These are phyloP conservation scores for Fragosphaeria purpurea DNA, from an alignment of 2,329 filamentous ascomycete genomes.

Conservation along the genomic window DNA sequence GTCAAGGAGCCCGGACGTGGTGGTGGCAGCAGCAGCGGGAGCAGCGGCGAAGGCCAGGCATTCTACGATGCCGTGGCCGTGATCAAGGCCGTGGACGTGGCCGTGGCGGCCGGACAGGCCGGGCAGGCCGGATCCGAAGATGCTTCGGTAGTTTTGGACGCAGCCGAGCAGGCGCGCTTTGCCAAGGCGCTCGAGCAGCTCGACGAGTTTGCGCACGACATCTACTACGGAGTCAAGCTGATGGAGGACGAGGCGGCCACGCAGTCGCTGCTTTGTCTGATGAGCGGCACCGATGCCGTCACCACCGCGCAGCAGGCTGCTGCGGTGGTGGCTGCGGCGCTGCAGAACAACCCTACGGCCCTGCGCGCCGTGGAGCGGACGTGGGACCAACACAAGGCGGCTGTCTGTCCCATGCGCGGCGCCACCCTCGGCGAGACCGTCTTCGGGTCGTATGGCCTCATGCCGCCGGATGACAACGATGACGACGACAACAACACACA, in stretches of 20 bases:
- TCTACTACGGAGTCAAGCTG: conserved; percentile 59
- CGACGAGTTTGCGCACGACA: conserved; percentile 56
- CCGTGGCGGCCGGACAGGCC: conserved; percentile 9
- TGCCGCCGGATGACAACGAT: conserved; percentile 1
- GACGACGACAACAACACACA: not conserved
- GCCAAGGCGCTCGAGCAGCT: conserved; percentile 46
- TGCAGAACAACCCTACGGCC: conserved; percentile 57
- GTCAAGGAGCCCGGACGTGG: conserved; percentile 39
- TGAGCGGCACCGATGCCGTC: conserved; percentile 23
- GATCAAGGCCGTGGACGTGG: conserved; percentile 30
- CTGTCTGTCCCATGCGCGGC: conserved; percentile 22
- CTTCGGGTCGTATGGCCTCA: conserved; percentile 28
- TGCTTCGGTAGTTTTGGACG: not conserved
- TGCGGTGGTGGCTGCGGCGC: conserved; percentile 43
- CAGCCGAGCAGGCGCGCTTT: conserved; percentile 22
- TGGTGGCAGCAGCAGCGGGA: not conserved
- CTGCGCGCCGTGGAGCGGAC: conserved; percentile 38
- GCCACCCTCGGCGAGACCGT: conserved; percentile 25
- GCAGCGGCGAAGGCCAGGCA: conserved; percentile 20
- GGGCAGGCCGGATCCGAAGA: not conserved
- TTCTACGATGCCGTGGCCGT: conserved; percentile 39
- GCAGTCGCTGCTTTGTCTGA: conserved; percentile 47
- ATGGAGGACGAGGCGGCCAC: conserved; percentile 44
- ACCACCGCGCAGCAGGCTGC: conserved; percentile 41
- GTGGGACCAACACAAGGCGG: conserved; percentile 34